Evolutionary conservation across 805 yeast species (phyloP), one percentile per base, ranked within the genome.

Genomic region (Starmera pachycereana): DNA sequence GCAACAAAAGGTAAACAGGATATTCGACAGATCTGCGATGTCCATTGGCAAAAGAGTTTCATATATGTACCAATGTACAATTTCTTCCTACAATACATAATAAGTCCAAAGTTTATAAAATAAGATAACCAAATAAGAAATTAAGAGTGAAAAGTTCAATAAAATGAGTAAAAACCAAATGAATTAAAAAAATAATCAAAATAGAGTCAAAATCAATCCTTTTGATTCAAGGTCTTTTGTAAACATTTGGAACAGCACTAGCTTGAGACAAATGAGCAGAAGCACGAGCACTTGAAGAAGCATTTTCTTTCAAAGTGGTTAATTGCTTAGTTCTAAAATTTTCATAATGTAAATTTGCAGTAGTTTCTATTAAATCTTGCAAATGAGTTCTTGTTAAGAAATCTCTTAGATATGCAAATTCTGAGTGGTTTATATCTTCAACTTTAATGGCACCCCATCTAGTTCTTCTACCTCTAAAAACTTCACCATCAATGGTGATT

Each of bases 381-480:
- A 92, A 71, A 61, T 92, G 97, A 8, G 97, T 87, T 67, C 96
- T 79, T 36, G 96, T 87, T 56, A 92, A 74, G 62, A 92, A 92
- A 61, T 87, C 95, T 65, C 97, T 78, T 57, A 92, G 76, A 53
- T 86, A 88, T 32, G 87, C 86, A 69, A 92, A 92, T 66, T 92
- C 98, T 65, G 96, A 88, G 65, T 92, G 97, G 40, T 81, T 76
- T 40, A 86, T 88, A 65, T 92, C 96, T 65, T 89, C 97, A 45
- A 92, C 86, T 61, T 88, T 85, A 55, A 90, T 82, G 13, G 82
- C 72, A 19, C 97, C 97, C 96, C 96, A 90, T 57, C 81, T 79
- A 41, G 94, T 88, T 65, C 84, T 79, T 65, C 97, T 80, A 38
- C 96, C 96, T 53, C 90, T 81, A 36, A 88, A 83, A 22, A 72